A percentile compares a stretch with the other conserved stretches of the same genome.
phyloP scores from a whole-genome alignment of 305 asterid genomes.

The Stenogyne calaminthoides region DNA sequence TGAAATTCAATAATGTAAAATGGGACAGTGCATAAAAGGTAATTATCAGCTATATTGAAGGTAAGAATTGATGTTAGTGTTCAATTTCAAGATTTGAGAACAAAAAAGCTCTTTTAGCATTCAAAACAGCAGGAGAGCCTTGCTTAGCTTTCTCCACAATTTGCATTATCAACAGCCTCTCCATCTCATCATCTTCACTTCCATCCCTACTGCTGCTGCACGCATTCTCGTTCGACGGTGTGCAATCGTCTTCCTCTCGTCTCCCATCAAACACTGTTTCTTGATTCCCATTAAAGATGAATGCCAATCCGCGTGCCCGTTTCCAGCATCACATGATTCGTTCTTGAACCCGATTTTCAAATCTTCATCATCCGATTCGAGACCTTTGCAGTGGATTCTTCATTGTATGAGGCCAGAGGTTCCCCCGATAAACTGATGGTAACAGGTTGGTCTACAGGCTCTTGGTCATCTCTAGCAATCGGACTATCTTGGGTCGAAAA shows the following conservation, averaged over 20 bases:
- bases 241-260: slow-evolving; percentile 20
- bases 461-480: slow-evolving; percentile 28
- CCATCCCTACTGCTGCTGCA: slow-evolving; percentile 27
- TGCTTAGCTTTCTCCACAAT: slow-evolving; percentile 79
- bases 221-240: background rate
- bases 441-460: slow-evolving; percentile 48
- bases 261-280: slow-evolving; percentile 20
- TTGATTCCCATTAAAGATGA: slow-evolving; percentile 27
- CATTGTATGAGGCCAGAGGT: slow-evolving; percentile 62
- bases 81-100: slow-evolving; percentile 34
- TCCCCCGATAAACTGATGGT: slow-evolving; percentile 65
- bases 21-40: too few relatives aligned
- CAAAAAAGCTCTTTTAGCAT: slow-evolving; percentile 66
- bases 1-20: too few relatives aligned
- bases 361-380: slow-evolving; percentile 60
- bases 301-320: slow-evolving; percentile 24
- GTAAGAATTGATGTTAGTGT: background rate
- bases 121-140: slow-evolving; percentile 85
- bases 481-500: slow-evolving; percentile 52
- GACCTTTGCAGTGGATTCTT: slow-evolving; percentile 46
- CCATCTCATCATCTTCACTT: slow-evolving; percentile 64
- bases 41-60: background rate
- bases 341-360: slow-evolving; percentile 27
- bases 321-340: slow-evolving; percentile 13
- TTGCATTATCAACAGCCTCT: slow-evolving; percentile 72